Conservation (phyloP, 1,284 basidiomycete genomes). For the Sporisorium graminicola region DNA sequence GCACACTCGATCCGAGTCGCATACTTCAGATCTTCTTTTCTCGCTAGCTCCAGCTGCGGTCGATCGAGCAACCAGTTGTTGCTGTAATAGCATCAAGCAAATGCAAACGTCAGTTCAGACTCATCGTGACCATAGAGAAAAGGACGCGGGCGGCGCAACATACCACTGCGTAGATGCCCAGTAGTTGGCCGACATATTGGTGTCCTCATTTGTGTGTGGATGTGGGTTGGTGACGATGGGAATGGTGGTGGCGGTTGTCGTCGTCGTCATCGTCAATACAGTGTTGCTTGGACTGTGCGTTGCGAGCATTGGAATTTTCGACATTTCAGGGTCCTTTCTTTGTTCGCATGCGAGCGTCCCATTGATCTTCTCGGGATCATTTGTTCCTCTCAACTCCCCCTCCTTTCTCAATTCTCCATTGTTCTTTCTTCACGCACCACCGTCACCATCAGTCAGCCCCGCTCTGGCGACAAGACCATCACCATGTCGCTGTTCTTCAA, state of each 20-base stretch:
- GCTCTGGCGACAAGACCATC: neutral
- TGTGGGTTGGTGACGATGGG: neutral
- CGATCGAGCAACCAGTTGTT: conserved; percentile 66
- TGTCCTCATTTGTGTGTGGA: neutral
- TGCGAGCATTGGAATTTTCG: neutral
- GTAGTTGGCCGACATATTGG: conserved; percentile 61
- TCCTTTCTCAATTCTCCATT: conserved; percentile 1
- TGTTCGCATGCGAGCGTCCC: neutral
- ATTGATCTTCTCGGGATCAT: conserved; percentile 2
- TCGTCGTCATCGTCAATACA: too few species aligned
- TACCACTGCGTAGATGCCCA: conserved; percentile 66
- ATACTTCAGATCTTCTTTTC: conserved; percentile 61
- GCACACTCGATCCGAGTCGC: conserved; percentile 54
- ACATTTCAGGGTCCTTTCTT: conserved; percentile 18
- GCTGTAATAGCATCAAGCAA: conserved; percentile 34
- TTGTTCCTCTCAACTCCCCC: too few species aligned
- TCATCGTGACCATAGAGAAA: neutral
- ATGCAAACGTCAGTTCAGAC: neutral
- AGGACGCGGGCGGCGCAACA: conserved; percentile 2
- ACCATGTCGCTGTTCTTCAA: conserved; percentile 37
- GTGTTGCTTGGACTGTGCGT: conserved; percentile 7
- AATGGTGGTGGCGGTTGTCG: neutral
- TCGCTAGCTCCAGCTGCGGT: conserved; percentile 54
- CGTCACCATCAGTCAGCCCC: neutral
- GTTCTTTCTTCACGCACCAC: neutral